Evolutionary conservation across 192 early-diverging fungal species (phyloP), one percentile per base, ranked within the genome.

Genomic region (Backusella sp.): DNA sequence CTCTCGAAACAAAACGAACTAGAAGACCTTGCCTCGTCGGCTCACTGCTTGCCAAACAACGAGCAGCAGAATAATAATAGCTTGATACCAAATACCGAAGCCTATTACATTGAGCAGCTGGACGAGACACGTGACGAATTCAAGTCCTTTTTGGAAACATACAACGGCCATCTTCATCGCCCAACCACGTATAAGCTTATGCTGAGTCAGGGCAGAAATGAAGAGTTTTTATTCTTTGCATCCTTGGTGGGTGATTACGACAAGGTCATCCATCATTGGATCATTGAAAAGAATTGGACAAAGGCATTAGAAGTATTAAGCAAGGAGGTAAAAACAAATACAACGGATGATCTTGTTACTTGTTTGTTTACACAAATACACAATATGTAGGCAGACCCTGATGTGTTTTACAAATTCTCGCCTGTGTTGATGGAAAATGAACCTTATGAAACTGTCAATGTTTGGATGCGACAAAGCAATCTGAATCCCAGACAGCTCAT

Each of bases 351-450:
- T 44, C 41, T 4, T 66, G 1, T 35, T 44, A 21, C 32, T 77
- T 34, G 15, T 44, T 73, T 46, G 1, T 59, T 41, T 68, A 11
- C 23, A 14, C 23, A 62, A 23, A 11, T 76, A 39, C 6, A 35
- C 79, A 28, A 30, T 74, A 67, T 68, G n/a, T n/a, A 93, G 91
- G 86, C 86, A 44, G 90, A 89, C 1, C 83, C 93, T 21, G 94
- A 95, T 66, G 85, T 92, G 35, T 96, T 93, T 65, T 99, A 99
- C 87, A 92, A 93, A 77, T 96, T 92, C 83, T 92, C 96, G 0
- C 90, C 94, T 0, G 84, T 88, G 0, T 85, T 99, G 56, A 94
- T 99, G 90, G 91, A 94, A 75, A 86, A 93, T 59, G 87, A 89
- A 56, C 96, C 98, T 1, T 88, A 88, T 30, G 96, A 95, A 32